Evolutionary conservation across 2,329 filamentous ascomycete species (phyloP).

Genomic region (Hymenoscyphus fructigenus): DNA sequence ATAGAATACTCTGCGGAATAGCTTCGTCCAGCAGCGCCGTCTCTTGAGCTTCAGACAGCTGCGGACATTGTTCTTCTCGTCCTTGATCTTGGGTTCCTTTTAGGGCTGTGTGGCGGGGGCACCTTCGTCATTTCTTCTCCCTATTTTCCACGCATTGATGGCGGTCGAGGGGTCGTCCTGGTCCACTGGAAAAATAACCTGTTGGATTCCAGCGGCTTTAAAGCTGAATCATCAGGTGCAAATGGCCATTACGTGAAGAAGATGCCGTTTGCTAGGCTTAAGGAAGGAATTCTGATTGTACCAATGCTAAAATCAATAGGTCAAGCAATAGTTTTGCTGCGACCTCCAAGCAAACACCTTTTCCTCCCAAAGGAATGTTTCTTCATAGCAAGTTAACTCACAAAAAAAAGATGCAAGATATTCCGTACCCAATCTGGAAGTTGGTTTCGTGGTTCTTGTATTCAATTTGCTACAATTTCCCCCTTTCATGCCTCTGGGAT

Average conservation of each 20-base stretch:
- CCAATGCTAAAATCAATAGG: not conserved
- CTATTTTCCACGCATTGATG: not conserved
- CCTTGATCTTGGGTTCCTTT: not conserved
- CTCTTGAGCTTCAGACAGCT: not conserved
- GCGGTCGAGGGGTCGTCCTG: not conserved
- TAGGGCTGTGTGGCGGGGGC: not conserved
- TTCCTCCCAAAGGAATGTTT: too few relatives aligned
- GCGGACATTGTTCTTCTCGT: not conserved
- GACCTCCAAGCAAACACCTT: not conserved
- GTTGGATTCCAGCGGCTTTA: not conserved
- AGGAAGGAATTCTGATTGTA: not conserved
- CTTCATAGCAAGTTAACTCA: too few relatives aligned
- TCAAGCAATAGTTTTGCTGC: not conserved
- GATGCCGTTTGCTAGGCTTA: not conserved
- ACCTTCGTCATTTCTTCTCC: not conserved
- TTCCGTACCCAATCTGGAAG: not conserved
- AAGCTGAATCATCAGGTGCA: not conserved
- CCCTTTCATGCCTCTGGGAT: not conserved
- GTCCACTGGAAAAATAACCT: not conserved
- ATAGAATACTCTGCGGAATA: not conserved
- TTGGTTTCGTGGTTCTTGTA: not conserved
- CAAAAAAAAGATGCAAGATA: not conserved
- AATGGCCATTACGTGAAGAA: not conserved
- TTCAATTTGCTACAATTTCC: not conserved
- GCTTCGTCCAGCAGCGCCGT: not conserved